Base-by-base conservation (phyloP, 2,329 filamentous ascomycete genomes). In the Colletotrichum sublineola region DNA sequence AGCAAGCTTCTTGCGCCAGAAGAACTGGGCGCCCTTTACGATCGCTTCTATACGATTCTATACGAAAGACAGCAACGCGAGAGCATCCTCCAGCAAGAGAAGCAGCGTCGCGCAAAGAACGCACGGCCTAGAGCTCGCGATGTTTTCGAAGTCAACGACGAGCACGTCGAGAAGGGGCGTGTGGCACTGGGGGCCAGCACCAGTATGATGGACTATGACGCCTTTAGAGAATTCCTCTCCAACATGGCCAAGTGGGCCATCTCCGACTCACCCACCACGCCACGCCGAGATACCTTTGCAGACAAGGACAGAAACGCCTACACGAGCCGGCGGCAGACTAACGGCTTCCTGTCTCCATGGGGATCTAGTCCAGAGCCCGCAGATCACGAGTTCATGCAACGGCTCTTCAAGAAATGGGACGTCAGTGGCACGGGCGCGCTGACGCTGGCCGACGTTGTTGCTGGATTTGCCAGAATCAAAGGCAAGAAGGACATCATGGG, bases 401-500 rank as follows among this genome's bases (percentile, higher is more conserved):
- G 96, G 14, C 84, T 99, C 20, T 99, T 97, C 83, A 88, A 88
- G 73, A 92, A 93, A 73, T 99, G 96, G 96, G 94, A 98, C 79
- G 88, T 90, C 6, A 93, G 95, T 74, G 90, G 90, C 64, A 91
- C 88, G 40, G 92, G 92, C n/a, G 91, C 92, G 1, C 83, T 99
- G 74, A 97, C 92, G 24, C 84, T 99, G 62, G 95, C 97, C 78
- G 94, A 98, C 76, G 94, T 99, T 2, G 96, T 98, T 6, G 93
- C 92, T 24, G 96, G 96, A 0, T 86, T 99, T 57, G 95, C 96
- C 2, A 91, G 93, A 18, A 94, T 99, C 78, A 98, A 97, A 81
- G 96, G 96, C 11, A 95, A 93, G 67, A 92, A 92, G 58, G 96
- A 99, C 81, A 98, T 99, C 75, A 98, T 99, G 96, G 94, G 94